These are phyloP conservation scores for Gentiana straminea DNA, from an alignment of 257 asterid genomes.

Conservation along the genomic window DNA sequence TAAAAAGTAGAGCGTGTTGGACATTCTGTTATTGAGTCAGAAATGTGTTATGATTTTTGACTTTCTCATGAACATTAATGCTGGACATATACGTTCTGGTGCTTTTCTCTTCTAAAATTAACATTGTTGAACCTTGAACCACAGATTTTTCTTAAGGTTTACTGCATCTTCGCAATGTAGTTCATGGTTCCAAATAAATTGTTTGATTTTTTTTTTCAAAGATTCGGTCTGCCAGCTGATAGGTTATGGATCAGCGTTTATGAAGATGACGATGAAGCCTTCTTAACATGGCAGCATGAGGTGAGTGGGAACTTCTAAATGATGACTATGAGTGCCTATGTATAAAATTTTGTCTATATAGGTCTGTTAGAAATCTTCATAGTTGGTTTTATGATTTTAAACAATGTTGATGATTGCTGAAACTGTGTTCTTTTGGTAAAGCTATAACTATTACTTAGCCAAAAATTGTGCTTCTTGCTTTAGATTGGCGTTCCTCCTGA, in stretches of 20 bases:
- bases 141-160: no score
- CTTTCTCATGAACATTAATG: no score
- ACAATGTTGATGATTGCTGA: background rate
- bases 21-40: no score
- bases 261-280: slow-evolving; percentile 74
- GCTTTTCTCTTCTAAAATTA: no score
- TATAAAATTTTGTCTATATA: background rate
- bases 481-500: slow-evolving; percentile 75
- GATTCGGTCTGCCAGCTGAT: slow-evolving; percentile 67
- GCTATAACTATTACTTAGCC: no score
- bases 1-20: no score
- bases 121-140: no score
- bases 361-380: background rate
- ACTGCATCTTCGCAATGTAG: background rate
- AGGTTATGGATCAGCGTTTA: slow-evolving; percentile 82
- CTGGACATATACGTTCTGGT: no score
- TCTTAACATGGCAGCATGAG: slow-evolving; percentile 74
- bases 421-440: background rate
- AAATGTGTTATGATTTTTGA: no score
- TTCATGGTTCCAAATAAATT: background rate
- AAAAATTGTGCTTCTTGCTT: slow-evolving; percentile 12
- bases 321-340: background rate
- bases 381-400: background rate
- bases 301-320: slow-evolving; percentile 17
- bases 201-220: slow-evolving; percentile 12